Conservation (phyloP, 1,139 yeast species). For the Saccharomyces hybrid region DNA sequence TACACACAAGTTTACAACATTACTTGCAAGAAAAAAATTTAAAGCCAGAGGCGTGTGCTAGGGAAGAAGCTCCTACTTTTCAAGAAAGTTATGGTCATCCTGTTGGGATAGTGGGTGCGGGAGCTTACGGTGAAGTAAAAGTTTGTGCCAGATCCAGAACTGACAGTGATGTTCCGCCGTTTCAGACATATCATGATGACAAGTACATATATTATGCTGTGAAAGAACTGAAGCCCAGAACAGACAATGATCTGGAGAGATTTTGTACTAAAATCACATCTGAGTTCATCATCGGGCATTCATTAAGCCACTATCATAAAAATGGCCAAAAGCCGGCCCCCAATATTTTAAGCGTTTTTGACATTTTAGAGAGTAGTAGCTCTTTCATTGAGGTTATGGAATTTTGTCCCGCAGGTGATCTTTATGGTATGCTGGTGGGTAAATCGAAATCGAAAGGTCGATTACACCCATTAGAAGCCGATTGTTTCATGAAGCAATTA, state of each 20-base stretch:
- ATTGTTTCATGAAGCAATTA: slow-evolving; percentile 62
- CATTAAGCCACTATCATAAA: slow-evolving; percentile 40
- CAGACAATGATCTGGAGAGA: slow-evolving; percentile 43
- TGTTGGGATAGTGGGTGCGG: slow-evolving; percentile 55
- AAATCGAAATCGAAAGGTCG: slow-evolving; percentile 18
- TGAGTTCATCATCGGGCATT: slow-evolving; percentile 66
- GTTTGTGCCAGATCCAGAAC: slow-evolving; percentile 38
- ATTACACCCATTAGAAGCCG: slow-evolving; percentile 49
- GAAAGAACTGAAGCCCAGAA: slow-evolving; percentile 50
- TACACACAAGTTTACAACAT: slow-evolving; percentile 16
- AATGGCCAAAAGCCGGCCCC: slow-evolving; percentile 28
- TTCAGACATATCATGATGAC: slow-evolving; percentile 17
- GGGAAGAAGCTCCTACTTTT: slow-evolving; percentile 27
- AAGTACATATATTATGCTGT: slow-evolving; percentile 49
- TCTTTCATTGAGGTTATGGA: slow-evolving; percentile 70
- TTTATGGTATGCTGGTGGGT: slow-evolving; percentile 39
- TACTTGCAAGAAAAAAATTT: not conserved
- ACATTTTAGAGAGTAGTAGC: slow-evolving; percentile 48
- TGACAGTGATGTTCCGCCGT: slow-evolving; percentile 25
- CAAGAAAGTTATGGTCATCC: slow-evolving; percentile 52
- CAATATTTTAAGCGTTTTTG: slow-evolving; percentile 60
- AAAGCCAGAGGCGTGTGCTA: slow-evolving; percentile 19
- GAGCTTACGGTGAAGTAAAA: slow-evolving; percentile 60
- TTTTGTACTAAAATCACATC: slow-evolving; percentile 63
- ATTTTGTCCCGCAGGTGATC: slow-evolving; percentile 65